Percentiles rank a stretch among this genome's conserved stretches.
Evolutionary conservation across 202 grass and related monocot species (phyloP).

Genomic region (Saccharum hybrid): DNA sequence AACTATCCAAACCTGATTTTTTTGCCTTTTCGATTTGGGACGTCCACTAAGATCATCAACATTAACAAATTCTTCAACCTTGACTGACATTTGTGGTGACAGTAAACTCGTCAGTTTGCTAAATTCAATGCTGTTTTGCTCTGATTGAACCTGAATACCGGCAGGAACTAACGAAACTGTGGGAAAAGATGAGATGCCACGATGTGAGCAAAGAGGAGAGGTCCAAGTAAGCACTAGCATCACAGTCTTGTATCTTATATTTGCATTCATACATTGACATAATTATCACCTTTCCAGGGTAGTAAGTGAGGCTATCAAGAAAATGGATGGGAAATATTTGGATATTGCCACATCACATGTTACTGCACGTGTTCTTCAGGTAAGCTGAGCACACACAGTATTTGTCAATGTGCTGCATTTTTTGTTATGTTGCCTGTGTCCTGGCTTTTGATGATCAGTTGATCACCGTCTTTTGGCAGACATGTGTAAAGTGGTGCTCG

Average conservation of each 20-base stretch:
- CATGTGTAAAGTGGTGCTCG: conserved; percentile 76
- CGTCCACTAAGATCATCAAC: not conserved
- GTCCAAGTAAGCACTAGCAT: conserved; percentile 64
- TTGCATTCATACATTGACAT: not conserved
- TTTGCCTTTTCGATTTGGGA: not conserved
- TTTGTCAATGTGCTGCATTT: not conserved
- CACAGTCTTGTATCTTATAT: not conserved
- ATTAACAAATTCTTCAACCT: not conserved
- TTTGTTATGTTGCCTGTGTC: not conserved
- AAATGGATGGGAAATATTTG: conserved; percentile 83
- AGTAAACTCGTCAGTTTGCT: not conserved
- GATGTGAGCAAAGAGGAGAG: conserved; percentile 68
- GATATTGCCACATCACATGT: conserved; percentile 85
- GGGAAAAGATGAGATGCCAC: conserved; percentile 94
- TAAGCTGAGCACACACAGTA: conserved; percentile 42
- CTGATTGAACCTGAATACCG: conserved; percentile 8
- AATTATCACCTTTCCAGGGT: conserved; percentile 55
- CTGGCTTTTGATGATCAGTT: conserved; percentile 3
- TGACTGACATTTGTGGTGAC: not conserved
- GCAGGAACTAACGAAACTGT: conserved; percentile 79
- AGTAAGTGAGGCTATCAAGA: conserved; percentile 70
- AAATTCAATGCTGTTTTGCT: not conserved
- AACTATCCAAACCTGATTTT: not conserved
- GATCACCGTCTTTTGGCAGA: conserved; percentile 38
- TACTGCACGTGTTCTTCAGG: conserved; percentile 91